Evolutionary conservation across 495 filamentous ascomycete genomes (phyloP).

Genomic region (Patellaria atrata): DNA sequence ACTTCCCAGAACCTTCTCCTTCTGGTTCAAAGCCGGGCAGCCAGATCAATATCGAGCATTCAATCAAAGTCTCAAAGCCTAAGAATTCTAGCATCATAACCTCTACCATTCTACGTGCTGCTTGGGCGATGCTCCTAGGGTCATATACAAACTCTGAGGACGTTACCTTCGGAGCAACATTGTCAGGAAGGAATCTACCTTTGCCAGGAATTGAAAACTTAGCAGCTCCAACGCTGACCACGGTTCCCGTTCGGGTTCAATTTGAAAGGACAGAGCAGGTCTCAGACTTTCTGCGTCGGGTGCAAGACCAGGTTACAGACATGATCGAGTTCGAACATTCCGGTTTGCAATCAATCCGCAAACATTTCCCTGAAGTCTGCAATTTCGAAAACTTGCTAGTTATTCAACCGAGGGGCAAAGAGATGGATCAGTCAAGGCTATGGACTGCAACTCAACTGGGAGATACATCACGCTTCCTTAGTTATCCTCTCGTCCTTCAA

Average conservation of each 20-base stretch:
- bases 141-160: conserved; percentile 19
- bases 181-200: conserved; percentile 11
- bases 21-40: too few relatives aligned
- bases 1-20: too few relatives aligned
- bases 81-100: conserved; percentile 9
- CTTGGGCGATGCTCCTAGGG: conserved; percentile 26
- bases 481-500: conserved; percentile 17
- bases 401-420: too few relatives aligned
- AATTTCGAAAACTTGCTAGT: conserved; percentile 14
- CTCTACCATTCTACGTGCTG: conserved; percentile 20
- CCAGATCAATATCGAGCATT: too few relatives aligned
- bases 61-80: too few relatives aligned
- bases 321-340: conserved; percentile 33
- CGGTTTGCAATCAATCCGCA: conserved; percentile 29
- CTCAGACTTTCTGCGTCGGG: conserved; percentile 2
- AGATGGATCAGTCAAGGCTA: too few relatives aligned
- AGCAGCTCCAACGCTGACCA: conserved; percentile 12
- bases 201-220: conserved; percentile 9
- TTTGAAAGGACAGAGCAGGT: conserved; percentile 3
- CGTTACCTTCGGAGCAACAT: conserved; percentile 15
- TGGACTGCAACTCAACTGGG: too few relatives aligned
- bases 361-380: conserved; percentile 4
- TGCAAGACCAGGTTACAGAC: conserved; percentile 26
- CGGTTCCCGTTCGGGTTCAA: conserved; percentile 12
- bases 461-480: too few relatives aligned